phyloP scores from a whole-genome alignment of 1,284 basidiomycete genomes.

The Vanrija humicola region DNA sequence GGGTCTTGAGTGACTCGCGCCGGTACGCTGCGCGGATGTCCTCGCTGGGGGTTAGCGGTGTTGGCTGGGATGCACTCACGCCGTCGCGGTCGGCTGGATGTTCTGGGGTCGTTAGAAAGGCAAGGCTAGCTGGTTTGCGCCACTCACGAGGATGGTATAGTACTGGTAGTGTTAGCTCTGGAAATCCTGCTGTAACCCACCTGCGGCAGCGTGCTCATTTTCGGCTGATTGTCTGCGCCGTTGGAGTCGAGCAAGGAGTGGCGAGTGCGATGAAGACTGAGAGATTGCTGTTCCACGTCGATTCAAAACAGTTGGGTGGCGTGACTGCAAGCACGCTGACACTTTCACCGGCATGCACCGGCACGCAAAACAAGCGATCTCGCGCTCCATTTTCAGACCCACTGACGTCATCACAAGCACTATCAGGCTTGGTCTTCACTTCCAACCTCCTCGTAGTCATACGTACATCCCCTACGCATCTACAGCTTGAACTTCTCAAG shows the following conservation, averaged over 20 bases:
- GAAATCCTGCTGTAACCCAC: slow-evolving; percentile 1
- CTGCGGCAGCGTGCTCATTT: slow-evolving; percentile 17
- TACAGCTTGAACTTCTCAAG: slow-evolving; percentile 45
- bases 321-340: too few relatives aligned
- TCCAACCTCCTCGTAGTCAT: too few relatives aligned
- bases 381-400: too few relatives aligned
- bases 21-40: slow-evolving; percentile 49
- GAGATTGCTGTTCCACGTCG: too few relatives aligned
- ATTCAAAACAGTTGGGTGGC: too few relatives aligned
- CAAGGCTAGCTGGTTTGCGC: background rate
- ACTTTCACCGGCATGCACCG: too few relatives aligned
- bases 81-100: slow-evolving; percentile 34
- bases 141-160: slow-evolving; percentile 42
- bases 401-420: background rate
- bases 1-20: slow-evolving; percentile 59
- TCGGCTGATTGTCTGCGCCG: too few relatives aligned
- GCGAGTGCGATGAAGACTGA: too few relatives aligned
- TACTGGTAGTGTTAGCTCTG: slow-evolving; percentile 24
- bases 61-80: slow-evolving; percentile 19
- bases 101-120: slow-evolving; percentile 21
- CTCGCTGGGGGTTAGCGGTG: slow-evolving; percentile 22
- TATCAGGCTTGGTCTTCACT: too few relatives aligned
- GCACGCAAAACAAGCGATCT: too few relatives aligned
- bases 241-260: too few relatives aligned
- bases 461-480: background rate